Evolutionary conservation across 208 protist genomes (phyloP), one percentile per base, ranked within the genome.

Genomic region (Willaertia magna): DNA sequence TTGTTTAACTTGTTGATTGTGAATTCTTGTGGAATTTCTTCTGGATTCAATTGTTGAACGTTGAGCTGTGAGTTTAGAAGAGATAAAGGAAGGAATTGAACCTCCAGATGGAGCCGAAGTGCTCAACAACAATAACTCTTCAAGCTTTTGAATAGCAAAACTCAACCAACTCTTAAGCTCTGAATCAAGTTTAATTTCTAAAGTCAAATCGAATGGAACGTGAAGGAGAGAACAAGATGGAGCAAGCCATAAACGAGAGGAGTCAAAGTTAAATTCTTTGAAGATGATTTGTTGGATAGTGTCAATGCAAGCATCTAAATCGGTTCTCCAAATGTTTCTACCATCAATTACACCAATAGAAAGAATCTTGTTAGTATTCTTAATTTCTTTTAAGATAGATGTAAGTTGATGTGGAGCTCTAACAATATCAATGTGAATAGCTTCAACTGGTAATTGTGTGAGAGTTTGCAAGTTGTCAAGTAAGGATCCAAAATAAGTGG

Each of bases 401-500:
- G 2, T 2, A 16, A 49, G 43, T 76, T 90, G 74, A 39, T 86
- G 75, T 40, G 18, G 34, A 59, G 87, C 87, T 79, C 89, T 82
- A 22, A 88, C 88, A 0, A 90, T 34, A 89, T 96, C 94, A n/a
- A 96, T 88, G 86, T 95, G 93, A 61, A 96, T 84, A n/a, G 91
- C 92, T 67, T 93, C 88, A 42, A 96, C 90, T 44, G 89, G 88
- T 39, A 95, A 86, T 39, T 67, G 1, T 0, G 87, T 86, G 47
- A 92, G 88, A 12, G 89, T 86, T 16, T 75, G 22, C 22, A 93
- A 81, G 76, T 93, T 92, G 43, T 93, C 89, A 55, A 88, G 75
- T 40, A 96, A 87, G 74, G 87, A 81, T 85, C 93, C 94, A 88
- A 96, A 96, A 87, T 95, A 96, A 55, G 94, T 95, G 18, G 93